Conservation (phyloP, 495 filamentous ascomycete genomes). For the Penicillium psychrofluorescens region DNA sequence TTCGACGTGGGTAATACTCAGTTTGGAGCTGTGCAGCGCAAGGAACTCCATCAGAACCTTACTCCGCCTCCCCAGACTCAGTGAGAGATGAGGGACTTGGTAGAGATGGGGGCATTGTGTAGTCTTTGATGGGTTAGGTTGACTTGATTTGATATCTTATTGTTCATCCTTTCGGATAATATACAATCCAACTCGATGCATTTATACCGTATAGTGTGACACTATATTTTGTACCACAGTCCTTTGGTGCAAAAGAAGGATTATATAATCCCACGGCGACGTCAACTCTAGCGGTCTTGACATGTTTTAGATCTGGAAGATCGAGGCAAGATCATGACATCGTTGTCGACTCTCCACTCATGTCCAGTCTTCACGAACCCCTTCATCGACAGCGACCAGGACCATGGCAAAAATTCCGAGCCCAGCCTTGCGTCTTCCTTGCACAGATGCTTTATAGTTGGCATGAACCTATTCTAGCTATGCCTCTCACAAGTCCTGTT, state of each 20-base stretch:
- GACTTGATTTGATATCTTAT: too few relatives aligned
- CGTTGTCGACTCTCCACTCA: neutral
- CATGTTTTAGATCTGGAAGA: neutral
- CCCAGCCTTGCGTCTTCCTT: conserved; percentile 11
- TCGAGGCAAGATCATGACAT: neutral
- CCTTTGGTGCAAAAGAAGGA: neutral
- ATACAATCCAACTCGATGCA: too few relatives aligned
- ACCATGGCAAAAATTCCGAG: conserved; percentile 10
- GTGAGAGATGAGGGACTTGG: too few relatives aligned
- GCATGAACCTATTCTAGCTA: conserved; percentile 6
- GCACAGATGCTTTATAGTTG: conserved; percentile 11
- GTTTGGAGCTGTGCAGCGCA: conserved; percentile 63
- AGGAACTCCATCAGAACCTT: conserved; percentile 47
- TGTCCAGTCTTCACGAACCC: conserved; percentile 8
- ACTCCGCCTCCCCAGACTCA: conserved; percentile 5
- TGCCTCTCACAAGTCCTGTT: conserved; percentile 5
- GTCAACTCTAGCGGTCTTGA: neutral
- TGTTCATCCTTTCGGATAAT: neutral
- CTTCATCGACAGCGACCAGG: conserved; percentile 10
- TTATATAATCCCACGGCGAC: neutral
- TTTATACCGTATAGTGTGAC: too few relatives aligned
- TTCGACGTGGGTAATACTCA: conserved; percentile 68
- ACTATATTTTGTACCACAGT: too few relatives aligned
- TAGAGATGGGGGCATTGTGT: too few relatives aligned
- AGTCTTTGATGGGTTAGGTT: too few relatives aligned